These are phyloP conservation scores for Oldenlandia corymbosa DNA, from an alignment of 257 asterid species.

Conservation along the genomic window DNA sequence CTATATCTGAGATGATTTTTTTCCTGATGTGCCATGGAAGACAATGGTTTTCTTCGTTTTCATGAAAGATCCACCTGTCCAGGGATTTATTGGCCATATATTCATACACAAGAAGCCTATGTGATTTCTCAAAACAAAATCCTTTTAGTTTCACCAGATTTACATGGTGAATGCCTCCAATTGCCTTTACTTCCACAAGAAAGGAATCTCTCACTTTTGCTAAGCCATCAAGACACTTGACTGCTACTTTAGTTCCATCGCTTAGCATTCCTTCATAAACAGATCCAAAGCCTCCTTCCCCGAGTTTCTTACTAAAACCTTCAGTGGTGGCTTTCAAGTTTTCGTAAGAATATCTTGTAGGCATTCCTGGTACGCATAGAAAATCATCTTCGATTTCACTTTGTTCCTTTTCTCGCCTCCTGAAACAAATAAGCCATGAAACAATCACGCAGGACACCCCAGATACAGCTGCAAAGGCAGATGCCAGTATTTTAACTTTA, in stretches of 20 bases:
- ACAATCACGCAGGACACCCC: not conserved
- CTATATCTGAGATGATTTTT: conserved; percentile 3
- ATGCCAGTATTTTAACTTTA: not conserved
- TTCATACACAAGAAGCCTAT: conserved; percentile 9
- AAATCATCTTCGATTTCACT: conserved; percentile 3
- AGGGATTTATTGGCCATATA: too few relatives aligned
- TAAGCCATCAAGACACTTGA: conserved; percentile 16
- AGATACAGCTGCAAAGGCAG: not conserved
- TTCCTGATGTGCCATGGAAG: too few relatives aligned
- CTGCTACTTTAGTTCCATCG: conserved; percentile 19
- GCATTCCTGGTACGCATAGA: conserved; percentile 21
- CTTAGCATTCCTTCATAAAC: conserved; percentile 19
- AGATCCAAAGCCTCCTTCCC: conserved; percentile 22
- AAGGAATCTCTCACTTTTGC: conserved; percentile 11
- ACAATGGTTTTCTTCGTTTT: too few relatives aligned
- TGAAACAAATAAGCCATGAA: not conserved
- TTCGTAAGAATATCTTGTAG: conserved; percentile 16
- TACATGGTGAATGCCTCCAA: conserved; percentile 24
- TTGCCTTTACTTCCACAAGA: conserved; percentile 23
- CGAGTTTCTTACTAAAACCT: conserved; percentile 17
- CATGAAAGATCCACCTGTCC: too few relatives aligned
- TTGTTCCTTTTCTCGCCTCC: not conserved
- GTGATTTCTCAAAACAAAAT: conserved; percentile 20
- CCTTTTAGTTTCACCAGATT: conserved; percentile 27
- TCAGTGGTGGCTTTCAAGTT: conserved; percentile 9